These are phyloP conservation scores for Fraxinus latifolia DNA, from an alignment of 305 asterid species.

Conservation along the genomic window DNA sequence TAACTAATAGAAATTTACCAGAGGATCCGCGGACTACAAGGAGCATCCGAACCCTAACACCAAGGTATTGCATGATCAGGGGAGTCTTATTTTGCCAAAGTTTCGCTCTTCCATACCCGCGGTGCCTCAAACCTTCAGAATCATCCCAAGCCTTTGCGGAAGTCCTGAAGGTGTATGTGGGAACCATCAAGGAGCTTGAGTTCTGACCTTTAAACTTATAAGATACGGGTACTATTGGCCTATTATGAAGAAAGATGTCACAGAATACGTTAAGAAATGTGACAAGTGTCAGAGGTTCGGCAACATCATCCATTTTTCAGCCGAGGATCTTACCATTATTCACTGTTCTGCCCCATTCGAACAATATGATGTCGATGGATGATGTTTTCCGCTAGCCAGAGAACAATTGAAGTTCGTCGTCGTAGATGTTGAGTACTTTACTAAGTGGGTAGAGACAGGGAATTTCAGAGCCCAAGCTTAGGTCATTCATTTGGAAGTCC, in stretches of 20 bases:
- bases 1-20: background rate
- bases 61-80: background rate
- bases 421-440: background rate
- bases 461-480: background rate
- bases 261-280: no score
- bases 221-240: no score
- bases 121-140: background rate
- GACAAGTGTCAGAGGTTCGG: background rate
- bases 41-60: background rate
- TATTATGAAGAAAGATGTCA: background rate
- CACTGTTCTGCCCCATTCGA: background rate
- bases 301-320: background rate
- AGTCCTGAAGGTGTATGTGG: background rate
- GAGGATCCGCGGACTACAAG: background rate
- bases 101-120: background rate
- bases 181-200: background rate
- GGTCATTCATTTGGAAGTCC: background rate
- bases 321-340: background rate
- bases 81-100: background rate
- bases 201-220: no score
- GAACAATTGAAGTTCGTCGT: background rate
- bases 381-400: background rate
- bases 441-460: background rate
- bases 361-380: no score
- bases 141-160: background rate